These are phyloP conservation scores for Onygenales sp. DNA, from an alignment of 2,329 filamentous ascomycete species.

Conservation along the genomic window DNA sequence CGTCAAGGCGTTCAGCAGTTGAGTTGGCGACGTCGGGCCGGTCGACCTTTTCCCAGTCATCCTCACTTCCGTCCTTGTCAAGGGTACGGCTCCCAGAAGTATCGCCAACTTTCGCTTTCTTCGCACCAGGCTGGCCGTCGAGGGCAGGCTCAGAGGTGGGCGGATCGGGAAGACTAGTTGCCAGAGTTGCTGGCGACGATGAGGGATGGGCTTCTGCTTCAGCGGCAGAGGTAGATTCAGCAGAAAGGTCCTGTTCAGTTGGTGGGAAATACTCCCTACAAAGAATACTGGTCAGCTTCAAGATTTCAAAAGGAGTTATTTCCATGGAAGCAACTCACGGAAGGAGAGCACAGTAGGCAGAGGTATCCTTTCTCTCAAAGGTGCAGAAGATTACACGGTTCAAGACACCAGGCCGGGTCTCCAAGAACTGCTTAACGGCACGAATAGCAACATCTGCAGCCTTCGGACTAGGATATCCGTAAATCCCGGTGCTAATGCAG, in stretches of 20 bases:
- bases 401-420: slow-evolving; percentile 38
- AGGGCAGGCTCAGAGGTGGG: slow-evolving; percentile 38
- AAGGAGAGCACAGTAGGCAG: slow-evolving; percentile 58
- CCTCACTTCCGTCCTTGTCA: slow-evolving; percentile 20
- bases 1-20: slow-evolving; percentile 19
- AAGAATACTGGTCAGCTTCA: background rate
- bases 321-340: slow-evolving; percentile 52
- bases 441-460: slow-evolving; percentile 65
- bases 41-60: slow-evolving; percentile 32
- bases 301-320: slow-evolving; percentile 2
- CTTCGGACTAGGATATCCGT: slow-evolving; percentile 68
- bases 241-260: slow-evolving; percentile 25
- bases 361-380: slow-evolving; percentile 68
- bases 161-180: slow-evolving; percentile 38
- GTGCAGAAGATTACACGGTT: slow-evolving; percentile 76
- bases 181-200: slow-evolving; percentile 20
- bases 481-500: slow-evolving; percentile 78
- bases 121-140: slow-evolving; percentile 34
- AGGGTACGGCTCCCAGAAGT: background rate
- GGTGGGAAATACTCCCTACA: slow-evolving; percentile 42
- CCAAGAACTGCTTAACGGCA: slow-evolving; percentile 47
- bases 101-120: slow-evolving; percentile 36
- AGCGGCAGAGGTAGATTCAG: slow-evolving; percentile 1
- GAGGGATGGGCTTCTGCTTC: slow-evolving; percentile 17
- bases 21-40: slow-evolving; percentile 15